These are phyloP conservation scores for Xerocomellus dryophilus DNA, from an alignment of 768 basidiomycete species.

Conservation along the genomic window DNA sequence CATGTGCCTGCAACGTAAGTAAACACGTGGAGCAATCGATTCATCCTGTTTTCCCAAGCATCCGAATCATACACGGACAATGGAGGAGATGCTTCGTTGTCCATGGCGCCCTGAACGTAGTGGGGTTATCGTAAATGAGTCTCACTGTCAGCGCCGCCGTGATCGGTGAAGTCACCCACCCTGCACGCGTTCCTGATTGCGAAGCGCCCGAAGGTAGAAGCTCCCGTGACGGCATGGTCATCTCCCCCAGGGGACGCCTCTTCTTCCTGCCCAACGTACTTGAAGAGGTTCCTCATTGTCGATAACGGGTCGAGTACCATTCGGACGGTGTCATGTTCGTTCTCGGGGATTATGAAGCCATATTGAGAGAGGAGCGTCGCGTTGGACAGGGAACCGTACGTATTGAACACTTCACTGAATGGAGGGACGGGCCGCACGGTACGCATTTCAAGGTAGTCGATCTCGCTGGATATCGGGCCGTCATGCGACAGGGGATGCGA, in stretches of 20 bases:
- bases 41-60: conserved; percentile 15
- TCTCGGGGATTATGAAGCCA: conserved; percentile 72
- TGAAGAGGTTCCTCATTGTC: conserved; percentile 12
- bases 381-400: conserved; percentile 68
- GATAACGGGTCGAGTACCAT: conserved; percentile 27
- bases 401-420: conserved; percentile 66
- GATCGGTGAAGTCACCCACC: conserved; percentile 23
- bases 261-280: conserved; percentile 9
- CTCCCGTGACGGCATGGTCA: conserved; percentile 18
- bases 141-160: conserved; percentile 18
- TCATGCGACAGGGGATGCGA: conserved; percentile 14
- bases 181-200: conserved; percentile 28
- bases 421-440: conserved; percentile 49
- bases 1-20: conserved; percentile 21
- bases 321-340: conserved; percentile 59
- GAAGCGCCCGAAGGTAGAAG: conserved; percentile 6
- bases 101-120: conserved; percentile 17
- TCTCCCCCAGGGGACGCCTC: conserved; percentile 1
- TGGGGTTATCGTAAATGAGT: conserved; percentile 20
- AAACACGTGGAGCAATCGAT: conserved; percentile 19
- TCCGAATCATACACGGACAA: background rate
- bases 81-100: conserved; percentile 8
- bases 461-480: conserved; percentile 15
- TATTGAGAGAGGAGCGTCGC: conserved; percentile 65
- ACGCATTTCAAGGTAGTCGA: conserved; percentile 65